Conservation (phyloP, 352 stramenopile genomes). For the Phytophthora sp. region DNA sequence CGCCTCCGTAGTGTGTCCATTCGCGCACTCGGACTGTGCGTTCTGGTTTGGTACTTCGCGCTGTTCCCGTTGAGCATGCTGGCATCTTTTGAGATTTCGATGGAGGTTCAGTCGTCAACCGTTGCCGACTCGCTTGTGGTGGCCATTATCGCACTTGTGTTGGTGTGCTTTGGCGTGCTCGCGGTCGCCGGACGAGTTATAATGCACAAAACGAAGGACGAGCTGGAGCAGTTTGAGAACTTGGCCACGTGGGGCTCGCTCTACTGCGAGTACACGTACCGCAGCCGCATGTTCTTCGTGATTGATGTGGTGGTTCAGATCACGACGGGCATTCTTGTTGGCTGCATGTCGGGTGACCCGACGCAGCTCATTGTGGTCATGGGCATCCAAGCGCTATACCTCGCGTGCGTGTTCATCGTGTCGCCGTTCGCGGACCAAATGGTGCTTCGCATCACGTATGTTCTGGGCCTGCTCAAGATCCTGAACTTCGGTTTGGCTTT, state of each 20-base stretch:
- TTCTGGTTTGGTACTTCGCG: conserved; percentile 70
- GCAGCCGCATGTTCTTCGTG: conserved; percentile 70
- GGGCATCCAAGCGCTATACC: conserved; percentile 55
- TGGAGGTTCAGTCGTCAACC: conserved; percentile 51
- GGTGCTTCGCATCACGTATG: conserved; percentile 57
- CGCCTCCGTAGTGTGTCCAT: conserved; percentile 64
- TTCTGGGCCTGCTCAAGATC: conserved; percentile 55
- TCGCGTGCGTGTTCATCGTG: conserved; percentile 52
- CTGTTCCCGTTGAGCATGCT: conserved; percentile 71
- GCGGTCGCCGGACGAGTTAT: conserved; percentile 61
- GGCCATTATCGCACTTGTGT: conserved; percentile 46
- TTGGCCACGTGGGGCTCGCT: conserved; percentile 66
- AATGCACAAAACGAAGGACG: conserved; percentile 55
- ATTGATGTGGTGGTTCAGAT: conserved; percentile 63
- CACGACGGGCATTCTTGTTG: conserved; percentile 57
- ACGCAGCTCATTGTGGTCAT: conserved; percentile 66
- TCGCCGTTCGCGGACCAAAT: conserved; percentile 45
- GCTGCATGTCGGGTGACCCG: conserved; percentile 56
- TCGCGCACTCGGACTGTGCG: conserved; percentile 58
- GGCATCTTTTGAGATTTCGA: conserved; percentile 70
- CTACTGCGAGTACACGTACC: conserved; percentile 69
- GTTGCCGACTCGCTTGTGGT: conserved; percentile 41
- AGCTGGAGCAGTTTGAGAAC: conserved; percentile 64
- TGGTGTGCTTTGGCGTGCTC: conserved; percentile 56
- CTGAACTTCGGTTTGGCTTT: conserved; percentile 68